Evolutionary conservation across 371 early-diverging fungal species (phyloP).

Genomic region (Gilbertella persicaria): DNA sequence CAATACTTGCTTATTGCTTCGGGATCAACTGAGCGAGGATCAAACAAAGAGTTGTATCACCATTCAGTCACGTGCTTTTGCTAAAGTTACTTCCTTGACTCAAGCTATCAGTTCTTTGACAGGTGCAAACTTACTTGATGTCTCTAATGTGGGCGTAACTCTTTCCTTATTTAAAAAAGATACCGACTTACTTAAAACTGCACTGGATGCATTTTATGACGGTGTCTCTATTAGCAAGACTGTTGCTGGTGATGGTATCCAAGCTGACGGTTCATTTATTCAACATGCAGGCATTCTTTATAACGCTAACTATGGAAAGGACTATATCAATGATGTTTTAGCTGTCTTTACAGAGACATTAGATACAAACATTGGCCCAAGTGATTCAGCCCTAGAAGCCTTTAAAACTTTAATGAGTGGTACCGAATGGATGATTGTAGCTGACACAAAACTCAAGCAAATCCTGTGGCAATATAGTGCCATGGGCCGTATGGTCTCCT

Average conservation of each 20-base stretch:
- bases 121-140: slow-evolving; percentile 33
- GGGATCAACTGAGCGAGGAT: slow-evolving; percentile 4
- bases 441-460: slow-evolving; percentile 11
- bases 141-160: slow-evolving; percentile 26
- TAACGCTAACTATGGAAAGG: slow-evolving; percentile 38
- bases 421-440: slow-evolving; percentile 39
- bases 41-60: slow-evolving; percentile 15
- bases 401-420: slow-evolving; percentile 28
- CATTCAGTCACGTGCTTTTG: slow-evolving; percentile 22
- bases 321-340: slow-evolving; percentile 27
- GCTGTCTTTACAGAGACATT: slow-evolving; percentile 23
- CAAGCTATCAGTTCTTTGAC: slow-evolving; percentile 9
- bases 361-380: slow-evolving; percentile 17
- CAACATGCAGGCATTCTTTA: slow-evolving; percentile 33
- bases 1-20: slow-evolving; percentile 24
- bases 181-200: slow-evolving; percentile 1
- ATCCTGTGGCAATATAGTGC: slow-evolving; percentile 38
- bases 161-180: slow-evolving; percentile 19
- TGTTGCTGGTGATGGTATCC: slow-evolving; percentile 27
- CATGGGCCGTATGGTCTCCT: slow-evolving; percentile 38
- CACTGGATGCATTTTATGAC: slow-evolving; percentile 19
- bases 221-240: slow-evolving; percentile 11
- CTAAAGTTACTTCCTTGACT: background rate
- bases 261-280: slow-evolving; percentile 40
- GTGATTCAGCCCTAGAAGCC: slow-evolving; percentile 3